These are phyloP conservation scores for Phaeoacremonium minimum DNA, from an alignment of 2,329 filamentous ascomycete genomes.

Conservation along the genomic window DNA sequence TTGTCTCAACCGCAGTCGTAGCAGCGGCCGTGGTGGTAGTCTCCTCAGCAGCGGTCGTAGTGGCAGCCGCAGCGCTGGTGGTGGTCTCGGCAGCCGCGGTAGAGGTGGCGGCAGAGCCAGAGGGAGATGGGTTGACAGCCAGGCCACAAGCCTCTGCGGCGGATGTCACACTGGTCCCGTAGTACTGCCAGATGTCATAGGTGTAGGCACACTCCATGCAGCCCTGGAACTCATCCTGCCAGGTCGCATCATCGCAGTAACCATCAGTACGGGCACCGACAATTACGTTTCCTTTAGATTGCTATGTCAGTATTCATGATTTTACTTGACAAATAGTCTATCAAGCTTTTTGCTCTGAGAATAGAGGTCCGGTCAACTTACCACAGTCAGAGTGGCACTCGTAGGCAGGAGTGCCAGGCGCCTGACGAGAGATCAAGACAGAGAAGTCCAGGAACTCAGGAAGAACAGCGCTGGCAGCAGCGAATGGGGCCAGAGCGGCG, in stretches of 20 bases:
- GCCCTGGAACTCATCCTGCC: conserved; percentile 30
- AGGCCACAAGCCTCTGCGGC: conserved; percentile 22
- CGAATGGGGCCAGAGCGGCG: not conserved
- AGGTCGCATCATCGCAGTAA: conserved; percentile 28
- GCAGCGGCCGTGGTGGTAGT: not conserved
- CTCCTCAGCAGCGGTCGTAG: conserved; percentile 1
- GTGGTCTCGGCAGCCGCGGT: conserved; percentile 6
- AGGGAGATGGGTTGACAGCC: conserved; percentile 12
- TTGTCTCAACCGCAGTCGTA: too few species aligned
- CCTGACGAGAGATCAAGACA: not conserved
- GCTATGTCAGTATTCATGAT: too few species aligned
- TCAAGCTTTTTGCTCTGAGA: too few species aligned
- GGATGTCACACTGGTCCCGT: conserved; percentile 24
- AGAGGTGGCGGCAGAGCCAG: conserved; percentile 12
- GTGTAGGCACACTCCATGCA: conserved; percentile 36
- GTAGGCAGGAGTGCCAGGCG: conserved; percentile 31
- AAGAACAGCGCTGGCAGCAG: not conserved
- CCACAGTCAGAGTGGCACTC: conserved; percentile 41
- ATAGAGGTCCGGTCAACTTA: conserved; percentile 15
- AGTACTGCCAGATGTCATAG: conserved; percentile 34
- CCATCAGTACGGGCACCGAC: not conserved
- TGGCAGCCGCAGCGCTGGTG: conserved; percentile 5
- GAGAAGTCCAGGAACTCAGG: not conserved
- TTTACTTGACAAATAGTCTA: too few species aligned
- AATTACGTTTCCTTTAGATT: not conserved